These are phyloP conservation scores for Chytriomyces hyalinus DNA, from an alignment of 192 early-diverging fungal species.

Conservation along the genomic window DNA sequence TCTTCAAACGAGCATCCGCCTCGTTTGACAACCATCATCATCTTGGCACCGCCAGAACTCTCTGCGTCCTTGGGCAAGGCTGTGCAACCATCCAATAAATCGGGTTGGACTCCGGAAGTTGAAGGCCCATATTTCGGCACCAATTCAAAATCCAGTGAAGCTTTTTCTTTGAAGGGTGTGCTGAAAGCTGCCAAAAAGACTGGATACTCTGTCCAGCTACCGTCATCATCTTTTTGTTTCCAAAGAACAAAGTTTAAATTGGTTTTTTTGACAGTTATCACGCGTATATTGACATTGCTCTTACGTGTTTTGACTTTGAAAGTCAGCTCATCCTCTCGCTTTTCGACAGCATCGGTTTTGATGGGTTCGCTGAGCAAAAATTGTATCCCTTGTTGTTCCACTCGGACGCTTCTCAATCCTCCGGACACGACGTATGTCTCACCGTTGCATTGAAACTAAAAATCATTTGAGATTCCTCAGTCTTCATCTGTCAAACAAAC, in stretches of 20 bases:
- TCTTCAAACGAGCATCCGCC: constrained; percentile 53
- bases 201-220: background rate
- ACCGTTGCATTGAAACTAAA: background rate
- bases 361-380: background rate
- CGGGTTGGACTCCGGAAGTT: background rate
- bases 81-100: background rate
- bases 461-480: background rate
- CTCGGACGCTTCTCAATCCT: background rate
- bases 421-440: background rate
- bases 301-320: too few species aligned
- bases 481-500: background rate
- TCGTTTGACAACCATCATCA: constrained; percentile 34
- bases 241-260: too few species aligned
- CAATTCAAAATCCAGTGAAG: background rate
- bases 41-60: background rate
- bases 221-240: too few species aligned
- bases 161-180: background rate
- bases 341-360: background rate
- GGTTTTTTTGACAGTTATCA: too few species aligned
- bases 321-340: too few species aligned
- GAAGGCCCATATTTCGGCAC: background rate
- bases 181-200: background rate
- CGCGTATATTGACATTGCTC: too few species aligned
- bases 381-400: background rate
- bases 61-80: constrained; percentile 16